These are phyloP conservation scores for Phytophthora pini DNA, from an alignment of 352 stramenopile species.

Conservation along the genomic window DNA sequence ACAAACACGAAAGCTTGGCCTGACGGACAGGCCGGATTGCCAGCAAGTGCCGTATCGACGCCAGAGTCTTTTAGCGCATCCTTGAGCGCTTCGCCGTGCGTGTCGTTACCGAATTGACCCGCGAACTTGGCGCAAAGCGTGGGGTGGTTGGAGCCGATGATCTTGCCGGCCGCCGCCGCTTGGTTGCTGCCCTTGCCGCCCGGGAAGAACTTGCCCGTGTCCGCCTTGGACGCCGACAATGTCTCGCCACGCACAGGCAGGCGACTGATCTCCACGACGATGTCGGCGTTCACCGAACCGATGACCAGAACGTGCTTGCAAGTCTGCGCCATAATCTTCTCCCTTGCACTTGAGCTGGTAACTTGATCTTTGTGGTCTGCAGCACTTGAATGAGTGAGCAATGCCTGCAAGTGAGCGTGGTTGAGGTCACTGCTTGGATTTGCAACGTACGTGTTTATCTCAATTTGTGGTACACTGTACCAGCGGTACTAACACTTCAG, in stretches of 20 bases:
- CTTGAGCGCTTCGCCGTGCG: conserved; percentile 57
- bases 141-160: conserved; percentile 38
- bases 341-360: not conserved
- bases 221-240: conserved; percentile 51
- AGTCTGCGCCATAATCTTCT: conserved; percentile 33
- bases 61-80: conserved; percentile 34
- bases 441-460: conserved; percentile 7
- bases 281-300: conserved; percentile 87
- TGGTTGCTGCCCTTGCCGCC: conserved; percentile 88
- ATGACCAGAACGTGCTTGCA: conserved; percentile 67
- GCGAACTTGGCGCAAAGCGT: conserved; percentile 52
- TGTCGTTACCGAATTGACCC: conserved; percentile 81
- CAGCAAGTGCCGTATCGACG: conserved; percentile 52
- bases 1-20: conserved; percentile 87
- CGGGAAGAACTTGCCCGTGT: conserved; percentile 72
- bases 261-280: conserved; percentile 77
- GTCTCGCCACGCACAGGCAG: conserved; percentile 77
- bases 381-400: conserved; percentile 1
- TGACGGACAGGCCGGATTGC: conserved; percentile 54
- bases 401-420: conserved; percentile 10
- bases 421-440: conserved; percentile 23
- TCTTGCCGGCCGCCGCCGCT: conserved; percentile 60
- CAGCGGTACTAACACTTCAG: conserved; percentile 4
- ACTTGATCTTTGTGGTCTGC: conserved; percentile 11
- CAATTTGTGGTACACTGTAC: conserved; percentile 1